Percentiles rank a stretch among this genome's conserved stretches.
Conservation (phyloP, 441 rosid genomes). For the Metrosideros polymorpha region DNA sequence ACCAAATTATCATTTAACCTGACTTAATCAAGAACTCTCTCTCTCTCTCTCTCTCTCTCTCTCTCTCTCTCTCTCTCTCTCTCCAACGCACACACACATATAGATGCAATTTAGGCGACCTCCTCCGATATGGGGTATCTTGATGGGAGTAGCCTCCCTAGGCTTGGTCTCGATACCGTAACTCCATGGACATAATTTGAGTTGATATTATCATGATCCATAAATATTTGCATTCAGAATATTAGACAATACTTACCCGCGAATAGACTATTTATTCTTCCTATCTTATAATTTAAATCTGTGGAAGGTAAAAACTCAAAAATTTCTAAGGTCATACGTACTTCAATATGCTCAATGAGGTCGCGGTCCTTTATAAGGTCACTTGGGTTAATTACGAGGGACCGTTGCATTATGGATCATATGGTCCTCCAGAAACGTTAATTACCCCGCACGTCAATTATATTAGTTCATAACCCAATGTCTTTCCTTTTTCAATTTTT, state of each 20-base stretch:
- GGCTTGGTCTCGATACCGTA: neutral
- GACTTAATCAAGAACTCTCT: neutral
- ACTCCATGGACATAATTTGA: neutral
- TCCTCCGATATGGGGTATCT: neutral
- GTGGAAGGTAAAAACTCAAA: neutral
- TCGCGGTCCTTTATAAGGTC: neutral
- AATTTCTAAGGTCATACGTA: neutral
- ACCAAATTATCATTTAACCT: too few species aligned
- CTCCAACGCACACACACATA: neutral
- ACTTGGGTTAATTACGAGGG: neutral
- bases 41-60: too few species aligned
- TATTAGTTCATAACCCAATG: neutral
- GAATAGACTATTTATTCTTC: neutral
- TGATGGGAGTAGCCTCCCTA: neutral
- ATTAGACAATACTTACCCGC: neutral
- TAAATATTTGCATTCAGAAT: neutral
- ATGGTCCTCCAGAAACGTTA: neutral
- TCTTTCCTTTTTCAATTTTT: neutral
- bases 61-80: too few species aligned
- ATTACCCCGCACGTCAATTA: neutral
- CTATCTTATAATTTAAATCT: neutral
- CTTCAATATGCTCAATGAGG: neutral
- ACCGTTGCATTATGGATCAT: neutral
- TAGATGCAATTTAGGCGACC: neutral
- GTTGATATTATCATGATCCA: neutral